Conservation (phyloP, 768 basidiomycete species). For the Royoungia palumana region DNA sequence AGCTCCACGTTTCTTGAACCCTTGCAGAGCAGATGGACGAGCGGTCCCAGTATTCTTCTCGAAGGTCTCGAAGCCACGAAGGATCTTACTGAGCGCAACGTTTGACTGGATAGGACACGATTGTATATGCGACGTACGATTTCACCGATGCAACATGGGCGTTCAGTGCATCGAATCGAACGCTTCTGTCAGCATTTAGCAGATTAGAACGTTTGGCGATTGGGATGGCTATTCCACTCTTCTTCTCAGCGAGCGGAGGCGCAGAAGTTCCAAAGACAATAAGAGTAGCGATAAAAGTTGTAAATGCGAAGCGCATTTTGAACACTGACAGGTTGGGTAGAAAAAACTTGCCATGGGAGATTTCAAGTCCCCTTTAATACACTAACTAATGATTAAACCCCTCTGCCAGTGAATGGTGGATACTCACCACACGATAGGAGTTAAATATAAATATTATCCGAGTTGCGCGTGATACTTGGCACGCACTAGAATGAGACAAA, state of each 20-base stretch:
- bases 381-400: too few relatives aligned
- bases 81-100: neutral
- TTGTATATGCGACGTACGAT: slow-evolving; percentile 4
- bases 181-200: slow-evolving; percentile 5
- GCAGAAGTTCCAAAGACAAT: slow-evolving; percentile 4
- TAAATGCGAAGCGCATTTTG: slow-evolving; percentile 10
- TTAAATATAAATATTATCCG: too few relatives aligned
- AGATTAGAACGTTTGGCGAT: slow-evolving; percentile 7
- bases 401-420: too few relatives aligned
- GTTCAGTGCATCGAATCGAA: slow-evolving; percentile 4
- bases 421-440: too few relatives aligned
- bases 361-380: neutral
- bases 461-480: too few relatives aligned
- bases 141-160: slow-evolving; percentile 1
- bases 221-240: slow-evolving; percentile 2
- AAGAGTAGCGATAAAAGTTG: slow-evolving; percentile 3
- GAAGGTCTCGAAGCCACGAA: too few relatives aligned
- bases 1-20: neutral
- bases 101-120: neutral
- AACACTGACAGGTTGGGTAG: too few relatives aligned
- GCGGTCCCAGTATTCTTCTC: neutral
- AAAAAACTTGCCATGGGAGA: too few relatives aligned
- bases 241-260: neutral
- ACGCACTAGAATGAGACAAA: too few relatives aligned
- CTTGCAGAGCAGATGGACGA: neutral